Conservation (phyloP, 306 rosid species). For the Quercus cerris region DNA sequence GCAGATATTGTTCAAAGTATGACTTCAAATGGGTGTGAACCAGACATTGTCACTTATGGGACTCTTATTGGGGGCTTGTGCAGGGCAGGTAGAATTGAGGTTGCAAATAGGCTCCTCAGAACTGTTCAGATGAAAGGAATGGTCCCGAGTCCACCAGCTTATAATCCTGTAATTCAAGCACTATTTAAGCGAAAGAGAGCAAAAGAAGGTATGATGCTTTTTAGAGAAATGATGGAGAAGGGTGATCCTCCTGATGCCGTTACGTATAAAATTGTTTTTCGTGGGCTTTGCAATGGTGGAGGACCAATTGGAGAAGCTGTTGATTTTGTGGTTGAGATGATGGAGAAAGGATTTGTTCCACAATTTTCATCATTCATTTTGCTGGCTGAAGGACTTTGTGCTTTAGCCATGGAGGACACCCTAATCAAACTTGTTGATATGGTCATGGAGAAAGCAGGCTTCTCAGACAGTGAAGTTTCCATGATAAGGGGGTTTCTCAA, state of each 20-base stretch:
- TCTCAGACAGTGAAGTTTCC: conserved; percentile 56
- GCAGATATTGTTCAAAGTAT: conserved; percentile 85
- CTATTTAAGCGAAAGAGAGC: conserved; percentile 69
- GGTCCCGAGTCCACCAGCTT: conserved; percentile 70
- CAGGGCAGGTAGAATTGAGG: conserved; percentile 76
- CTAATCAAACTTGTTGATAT: conserved; percentile 60
- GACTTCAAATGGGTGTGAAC: conserved; percentile 74
- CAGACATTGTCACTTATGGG: conserved; percentile 83
- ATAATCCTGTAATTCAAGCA: conserved; percentile 75
- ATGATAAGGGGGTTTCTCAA: conserved; percentile 75
- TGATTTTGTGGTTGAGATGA: conserved; percentile 77
- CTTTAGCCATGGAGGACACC: conserved; percentile 79
- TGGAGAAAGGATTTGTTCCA: conserved; percentile 64
- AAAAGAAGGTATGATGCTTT: conserved; percentile 79
- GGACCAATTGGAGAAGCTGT: conserved; percentile 86
- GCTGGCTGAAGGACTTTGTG: conserved; percentile 86
- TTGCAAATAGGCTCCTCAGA: conserved; percentile 83
- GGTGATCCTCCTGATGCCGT: conserved; percentile 71
- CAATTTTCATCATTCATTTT: conserved; percentile 61
- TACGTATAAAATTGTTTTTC: conserved; percentile 68
- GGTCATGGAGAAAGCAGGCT: conserved; percentile 66
- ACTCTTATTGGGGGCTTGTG: conserved; percentile 80
- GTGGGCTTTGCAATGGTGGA: conserved; percentile 91
- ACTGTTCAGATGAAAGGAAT: conserved; percentile 86
- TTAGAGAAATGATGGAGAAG: conserved; percentile 87